Base-by-base conservation (phyloP, 345 rosid species). In the Diplotaxis tenuifolia region DNA sequence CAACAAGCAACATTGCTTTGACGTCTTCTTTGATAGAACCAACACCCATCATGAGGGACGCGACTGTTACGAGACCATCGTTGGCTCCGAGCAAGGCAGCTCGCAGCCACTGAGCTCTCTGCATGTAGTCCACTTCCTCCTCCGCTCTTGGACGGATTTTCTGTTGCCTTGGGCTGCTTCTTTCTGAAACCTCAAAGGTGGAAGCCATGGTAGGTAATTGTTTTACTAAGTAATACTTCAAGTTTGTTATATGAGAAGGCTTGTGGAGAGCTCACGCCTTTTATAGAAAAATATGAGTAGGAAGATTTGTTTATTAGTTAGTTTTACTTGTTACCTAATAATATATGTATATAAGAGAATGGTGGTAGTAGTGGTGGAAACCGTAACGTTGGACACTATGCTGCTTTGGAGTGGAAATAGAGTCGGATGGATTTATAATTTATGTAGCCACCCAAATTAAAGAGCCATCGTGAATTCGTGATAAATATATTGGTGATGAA, bases 1-100 rank as follows among this genome's bases (percentile, higher is more conserved):
- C 97, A 1, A 82, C 82, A 4, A 91, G 79, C 54, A 84, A 59
- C 96, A 91, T 86, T 71, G 89, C 76, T 68, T 81, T 87, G 14
- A 83, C 67, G 65, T 91, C 96, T 67, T 74, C 64, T 25, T 86
- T 82, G 55, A 91, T 85, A 4, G 94, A 88, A 16, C 92, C 91
- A 15, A 91, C 79, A 14, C 97, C 97, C 89, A 88, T 85, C 94
- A 91, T 91, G 20, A 91, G 78, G 4, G 97, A 91, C 5, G 97
- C 82, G 0, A 84, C 88, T 18, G 97, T 87, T n/a, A 91, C 84
- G 20, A 91, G 69, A 20, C 97, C 97, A 11, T 91, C 97, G 27
- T 88, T 90, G 65, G 94, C 89, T 28, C 96, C 96, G 28, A 90
- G 81, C 36, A 90, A 83, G 0, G 94, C 94, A 1, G 96, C 96